phyloP scores from a whole-genome alignment of 257 asterid genomes.

The Lantana camara region DNA sequence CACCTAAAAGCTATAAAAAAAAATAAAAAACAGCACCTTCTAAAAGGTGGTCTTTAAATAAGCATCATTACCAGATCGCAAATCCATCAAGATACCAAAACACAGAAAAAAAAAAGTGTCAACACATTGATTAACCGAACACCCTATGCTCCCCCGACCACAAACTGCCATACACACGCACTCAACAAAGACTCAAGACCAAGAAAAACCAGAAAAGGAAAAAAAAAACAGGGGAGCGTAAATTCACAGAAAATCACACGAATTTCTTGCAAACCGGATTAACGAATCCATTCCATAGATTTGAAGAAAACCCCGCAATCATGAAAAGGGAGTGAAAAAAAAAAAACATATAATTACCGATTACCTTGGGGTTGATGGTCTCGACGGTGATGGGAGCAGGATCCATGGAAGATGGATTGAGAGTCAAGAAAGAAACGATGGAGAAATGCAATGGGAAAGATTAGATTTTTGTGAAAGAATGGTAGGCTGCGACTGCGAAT shows the following conservation, averaged over 20 bases:
- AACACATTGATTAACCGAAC: slow-evolving; percentile 10
- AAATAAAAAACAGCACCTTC: not conserved
- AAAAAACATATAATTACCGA: not conserved
- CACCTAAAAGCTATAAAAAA: too few relatives aligned
- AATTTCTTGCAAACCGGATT: not conserved
- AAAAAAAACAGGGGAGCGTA: too few relatives aligned
- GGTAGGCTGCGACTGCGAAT: slow-evolving; percentile 23
- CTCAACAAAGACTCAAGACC: too few relatives aligned
- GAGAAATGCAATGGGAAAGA: not conserved
- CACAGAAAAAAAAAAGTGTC: not conserved
- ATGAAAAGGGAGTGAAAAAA: not conserved
- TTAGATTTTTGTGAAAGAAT: slow-evolving; percentile 10
- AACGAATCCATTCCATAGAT: slow-evolving; percentile 4
- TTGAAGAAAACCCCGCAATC: not conserved
- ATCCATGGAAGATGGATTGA: too few relatives aligned
- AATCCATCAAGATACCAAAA: not conserved
- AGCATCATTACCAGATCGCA: not conserved
- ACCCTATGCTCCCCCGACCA: too few relatives aligned
- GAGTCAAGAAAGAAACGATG: not conserved
- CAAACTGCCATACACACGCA: too few relatives aligned
- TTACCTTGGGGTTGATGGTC: slow-evolving; percentile 41
- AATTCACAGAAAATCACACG: too few relatives aligned
- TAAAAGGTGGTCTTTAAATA: not conserved
- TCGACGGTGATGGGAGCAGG: slow-evolving; percentile 26
- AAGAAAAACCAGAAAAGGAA: not conserved